A percentile compares a stretch with the other conserved stretches of the same genome.
These are phyloP conservation scores for Senna siamea DNA, from an alignment of 306 rosid genomes.

Conservation along the genomic window DNA sequence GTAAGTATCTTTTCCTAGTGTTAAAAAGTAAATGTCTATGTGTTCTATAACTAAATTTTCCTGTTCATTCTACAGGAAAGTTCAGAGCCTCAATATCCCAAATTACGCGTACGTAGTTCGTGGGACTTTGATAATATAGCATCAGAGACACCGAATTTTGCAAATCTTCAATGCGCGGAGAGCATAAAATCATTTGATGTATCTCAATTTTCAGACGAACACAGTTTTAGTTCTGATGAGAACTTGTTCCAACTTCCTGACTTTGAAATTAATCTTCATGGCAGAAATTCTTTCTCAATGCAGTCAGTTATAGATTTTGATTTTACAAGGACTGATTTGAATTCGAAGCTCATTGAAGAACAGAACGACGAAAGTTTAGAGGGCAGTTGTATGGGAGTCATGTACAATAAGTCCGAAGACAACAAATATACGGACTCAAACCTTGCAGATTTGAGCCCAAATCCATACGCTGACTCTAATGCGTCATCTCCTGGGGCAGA, in stretches of 20 bases:
- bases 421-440: constrained; percentile 46
- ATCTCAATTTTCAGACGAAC: constrained; percentile 70
- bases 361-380: constrained; percentile 49
- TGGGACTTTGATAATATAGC: constrained; percentile 62
- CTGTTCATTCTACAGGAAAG: constrained; percentile 52
- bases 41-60: constrained; percentile 41
- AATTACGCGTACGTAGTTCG: constrained; percentile 63
- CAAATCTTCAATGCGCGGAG: constrained; percentile 41
- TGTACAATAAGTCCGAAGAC: constrained; percentile 67
- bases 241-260: constrained; percentile 61
- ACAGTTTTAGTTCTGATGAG: constrained; percentile 68
- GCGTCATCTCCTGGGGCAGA: constrained; percentile 56
- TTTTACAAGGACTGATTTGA: constrained; percentile 38
- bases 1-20: constrained; percentile 46
- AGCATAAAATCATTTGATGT: constrained; percentile 63
- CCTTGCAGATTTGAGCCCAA: constrained; percentile 46
- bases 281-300: constrained; percentile 46
- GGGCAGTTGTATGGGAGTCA: constrained; percentile 58
- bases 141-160: constrained; percentile 36
- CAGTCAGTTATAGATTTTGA: constrained; percentile 43
- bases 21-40: constrained; percentile 15
- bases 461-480: constrained; percentile 46
- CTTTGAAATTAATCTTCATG: constrained; percentile 52
- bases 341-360: constrained; percentile 49
- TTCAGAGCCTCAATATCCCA: constrained; percentile 63